A percentile compares a stretch with the other conserved stretches of the same genome.
Conservation (phyloP, 768 basidiomycete species). For the Termitomyces sp. region DNA sequence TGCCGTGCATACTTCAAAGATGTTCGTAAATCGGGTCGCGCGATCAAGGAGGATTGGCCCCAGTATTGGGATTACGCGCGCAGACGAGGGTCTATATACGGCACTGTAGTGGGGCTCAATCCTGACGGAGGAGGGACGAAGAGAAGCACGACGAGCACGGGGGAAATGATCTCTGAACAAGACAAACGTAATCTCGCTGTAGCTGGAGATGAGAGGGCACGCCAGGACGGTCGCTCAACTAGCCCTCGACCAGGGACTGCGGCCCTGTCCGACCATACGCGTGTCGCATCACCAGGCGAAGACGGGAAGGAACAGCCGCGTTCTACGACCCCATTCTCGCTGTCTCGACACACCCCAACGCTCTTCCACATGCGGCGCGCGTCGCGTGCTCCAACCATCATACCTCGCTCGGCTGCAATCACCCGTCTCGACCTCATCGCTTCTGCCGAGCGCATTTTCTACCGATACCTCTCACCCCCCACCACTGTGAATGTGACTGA, state of each 20-base stretch:
- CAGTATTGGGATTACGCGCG: slow-evolving; percentile 97
- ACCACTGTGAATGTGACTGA: slow-evolving; percentile 76
- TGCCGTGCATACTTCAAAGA: slow-evolving; percentile 99
- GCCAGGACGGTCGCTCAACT: slow-evolving; percentile 48
- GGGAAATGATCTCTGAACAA: slow-evolving; percentile 64
- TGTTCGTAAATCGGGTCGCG: slow-evolving; percentile 89
- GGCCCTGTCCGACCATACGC: slow-evolving; percentile 41
- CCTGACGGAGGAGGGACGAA: slow-evolving; percentile 57
- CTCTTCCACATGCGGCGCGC: slow-evolving; percentile 75
- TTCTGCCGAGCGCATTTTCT: slow-evolving; percentile 94
- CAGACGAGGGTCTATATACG: slow-evolving; percentile 89
- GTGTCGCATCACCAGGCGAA: slow-evolving; percentile 45
- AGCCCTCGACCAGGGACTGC: slow-evolving; percentile 55
- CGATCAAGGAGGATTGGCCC: slow-evolving; percentile 97
- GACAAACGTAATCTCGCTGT: slow-evolving; percentile 66
- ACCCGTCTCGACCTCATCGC: slow-evolving; percentile 86
- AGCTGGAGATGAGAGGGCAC: slow-evolving; percentile 47
- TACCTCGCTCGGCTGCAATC: slow-evolving; percentile 89
- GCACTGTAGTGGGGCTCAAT: slow-evolving; percentile 79
- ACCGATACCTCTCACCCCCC: slow-evolving; percentile 86
- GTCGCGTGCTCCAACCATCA: slow-evolving; percentile 90
- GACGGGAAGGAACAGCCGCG: slow-evolving; percentile 46
- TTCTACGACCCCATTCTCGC: slow-evolving; percentile 77
- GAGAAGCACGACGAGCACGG: slow-evolving; percentile 82
- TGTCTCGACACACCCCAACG: slow-evolving; percentile 72